These are phyloP conservation scores for Aphanocladium album DNA, from an alignment of 2,329 filamentous ascomycete species.

Conservation along the genomic window DNA sequence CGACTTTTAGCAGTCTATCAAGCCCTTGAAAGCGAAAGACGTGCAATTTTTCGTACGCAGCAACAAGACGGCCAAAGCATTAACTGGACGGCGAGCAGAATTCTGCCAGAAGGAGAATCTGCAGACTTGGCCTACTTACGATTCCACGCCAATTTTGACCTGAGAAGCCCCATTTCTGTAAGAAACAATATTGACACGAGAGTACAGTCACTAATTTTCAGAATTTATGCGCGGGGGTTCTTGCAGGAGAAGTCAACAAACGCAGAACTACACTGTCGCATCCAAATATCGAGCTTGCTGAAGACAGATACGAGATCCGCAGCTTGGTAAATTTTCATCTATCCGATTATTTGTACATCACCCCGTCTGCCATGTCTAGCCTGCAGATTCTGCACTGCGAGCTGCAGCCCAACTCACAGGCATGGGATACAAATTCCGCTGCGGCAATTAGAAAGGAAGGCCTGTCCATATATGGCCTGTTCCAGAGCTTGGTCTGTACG, in stretches of 20 bases:
- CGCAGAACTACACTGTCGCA: slow-evolving; percentile 52
- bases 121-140: background rate
- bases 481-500: slow-evolving; percentile 68
- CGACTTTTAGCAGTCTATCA: background rate
- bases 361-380: slow-evolving; percentile 71
- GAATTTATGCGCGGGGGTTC: slow-evolving; percentile 80
- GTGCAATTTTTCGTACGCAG: background rate
- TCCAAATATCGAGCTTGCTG: slow-evolving; percentile 51
- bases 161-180: background rate
- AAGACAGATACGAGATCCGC: slow-evolving; percentile 50
- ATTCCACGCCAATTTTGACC: background rate
- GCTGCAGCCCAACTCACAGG: slow-evolving; percentile 74
- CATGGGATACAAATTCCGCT: slow-evolving; percentile 48
- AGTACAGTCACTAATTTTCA: slow-evolving; percentile 22
- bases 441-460: slow-evolving; percentile 60
- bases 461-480: slow-evolving; percentile 78
- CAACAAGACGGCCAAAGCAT: background rate
- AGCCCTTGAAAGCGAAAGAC: background rate
- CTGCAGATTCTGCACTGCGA: slow-evolving; percentile 83
- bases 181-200: background rate
- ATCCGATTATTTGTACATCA: slow-evolving; percentile 66
- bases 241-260: slow-evolving; percentile 74
- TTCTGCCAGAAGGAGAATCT: background rate
- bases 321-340: slow-evolving; percentile 73
- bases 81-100: background rate